phyloP scores from a whole-genome alignment of 768 basidiomycete species.

The Boletus insuetus region DNA sequence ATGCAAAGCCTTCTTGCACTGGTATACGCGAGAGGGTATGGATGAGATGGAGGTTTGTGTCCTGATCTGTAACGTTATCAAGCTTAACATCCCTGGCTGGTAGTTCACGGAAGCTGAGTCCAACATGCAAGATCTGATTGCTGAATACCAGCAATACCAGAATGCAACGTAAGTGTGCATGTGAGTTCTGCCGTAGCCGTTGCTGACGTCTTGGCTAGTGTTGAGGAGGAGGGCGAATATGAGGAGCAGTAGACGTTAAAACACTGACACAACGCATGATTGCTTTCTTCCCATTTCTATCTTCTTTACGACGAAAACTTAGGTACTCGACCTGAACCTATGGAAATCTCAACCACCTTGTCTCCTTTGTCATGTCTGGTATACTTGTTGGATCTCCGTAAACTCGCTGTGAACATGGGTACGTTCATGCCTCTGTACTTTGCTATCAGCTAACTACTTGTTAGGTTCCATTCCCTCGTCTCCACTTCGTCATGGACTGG shows the following conservation, averaged over 20 bases:
- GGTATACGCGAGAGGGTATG: conserved; percentile 99
- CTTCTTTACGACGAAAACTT: conserved; percentile 35
- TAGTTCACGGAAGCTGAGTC: conserved; percentile 97
- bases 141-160: conserved; percentile 97
- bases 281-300: conserved; percentile 13
- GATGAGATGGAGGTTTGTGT: conserved; percentile 84
- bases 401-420: too few species aligned
- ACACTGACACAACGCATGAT: conserved; percentile 14
- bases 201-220: conserved; percentile 42
- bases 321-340: conserved; percentile 19
- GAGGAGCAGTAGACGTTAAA: conserved; percentile 59
- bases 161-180: conserved; percentile 77
- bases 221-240: conserved; percentile 86
- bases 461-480: too few species aligned
- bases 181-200: not conserved
- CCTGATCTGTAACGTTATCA: not conserved
- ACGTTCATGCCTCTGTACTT: too few species aligned
- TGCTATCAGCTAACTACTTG: too few species aligned
- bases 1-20: conserved; percentile 97
- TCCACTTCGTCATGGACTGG: too few species aligned
- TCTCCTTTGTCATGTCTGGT: too few species aligned
- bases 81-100: not conserved
- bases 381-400: too few species aligned
- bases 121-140: conserved; percentile 98
- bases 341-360: too few species aligned